A percentile compares a stretch with the other conserved stretches of the same genome.
Evolutionary conservation across 2,329 filamentous ascomycete genomes (phyloP).

Genomic region (Pestalotiopsis sp.): DNA sequence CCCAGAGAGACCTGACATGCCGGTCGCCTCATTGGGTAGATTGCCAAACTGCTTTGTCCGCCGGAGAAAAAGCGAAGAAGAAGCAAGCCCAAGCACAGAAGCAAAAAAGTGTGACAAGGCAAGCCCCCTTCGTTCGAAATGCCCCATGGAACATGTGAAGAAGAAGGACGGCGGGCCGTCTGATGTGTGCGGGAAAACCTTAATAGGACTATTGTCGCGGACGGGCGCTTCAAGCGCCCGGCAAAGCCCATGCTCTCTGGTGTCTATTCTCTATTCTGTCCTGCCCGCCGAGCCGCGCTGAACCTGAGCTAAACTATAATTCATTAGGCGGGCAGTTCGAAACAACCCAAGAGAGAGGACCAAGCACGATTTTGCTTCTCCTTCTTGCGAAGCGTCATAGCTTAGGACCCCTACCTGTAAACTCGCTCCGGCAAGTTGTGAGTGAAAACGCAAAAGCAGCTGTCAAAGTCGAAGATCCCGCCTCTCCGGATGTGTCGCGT

Average conservation of each 20-base stretch:
- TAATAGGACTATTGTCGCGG: not conserved
- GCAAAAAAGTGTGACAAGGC: not conserved
- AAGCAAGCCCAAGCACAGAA: not conserved
- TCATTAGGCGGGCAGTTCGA: not conserved
- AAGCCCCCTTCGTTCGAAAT: not conserved
- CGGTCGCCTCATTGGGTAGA: not conserved
- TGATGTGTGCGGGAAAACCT: not conserved
- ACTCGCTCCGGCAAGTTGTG: not conserved
- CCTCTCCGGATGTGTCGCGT: conserved; percentile 3
- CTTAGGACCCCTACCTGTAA: not conserved
- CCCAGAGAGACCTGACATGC: not conserved
- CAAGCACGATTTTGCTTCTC: not conserved
- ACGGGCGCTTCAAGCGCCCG: not conserved
- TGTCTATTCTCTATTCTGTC: not conserved
- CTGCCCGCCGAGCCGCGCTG: not conserved
- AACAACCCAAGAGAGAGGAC: not conserved
- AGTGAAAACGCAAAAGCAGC: not conserved
- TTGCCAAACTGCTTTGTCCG: not conserved
- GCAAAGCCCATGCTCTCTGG: not conserved
- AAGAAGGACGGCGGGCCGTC: not conserved
- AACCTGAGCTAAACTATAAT: conserved; percentile 1
- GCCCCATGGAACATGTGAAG: not conserved
- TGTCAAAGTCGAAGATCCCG: not conserved
- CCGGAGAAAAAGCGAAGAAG: not conserved
- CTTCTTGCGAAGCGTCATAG: not conserved